Evolutionary conservation across 108 stramenopile genomes (phyloP), one percentile per base, ranked within the genome.

Genomic region (Skeletonema grethae): DNA sequence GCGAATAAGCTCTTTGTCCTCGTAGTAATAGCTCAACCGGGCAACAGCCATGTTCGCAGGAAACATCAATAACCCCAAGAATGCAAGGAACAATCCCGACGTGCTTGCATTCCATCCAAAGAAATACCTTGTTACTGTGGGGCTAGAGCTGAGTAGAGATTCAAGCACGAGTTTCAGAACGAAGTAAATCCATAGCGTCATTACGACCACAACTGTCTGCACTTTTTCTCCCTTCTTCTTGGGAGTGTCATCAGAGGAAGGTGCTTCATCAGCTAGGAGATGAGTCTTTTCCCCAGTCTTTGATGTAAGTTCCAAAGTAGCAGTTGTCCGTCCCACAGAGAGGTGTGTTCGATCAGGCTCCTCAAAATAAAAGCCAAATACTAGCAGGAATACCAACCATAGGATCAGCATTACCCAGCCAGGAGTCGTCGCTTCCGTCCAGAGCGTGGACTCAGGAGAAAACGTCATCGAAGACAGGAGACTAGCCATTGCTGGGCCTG

Each of bases 401-500:
- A 84, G 43, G 0, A 69, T 30, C 45, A 82, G 61, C 95, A 96
- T 96, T 50, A 93, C 45, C 74, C 79, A 93, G 8, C 91, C 87
- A 25, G 91, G 87, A 22, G 88, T 84, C 57, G 77, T 96, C 67
- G 83, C 85, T 20, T 75, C 77, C 16, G 66, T 75, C 63, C 53
- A 79, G 5, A 68, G 50, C 16, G 29, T 46, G 0, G 38, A 61
- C 32, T 61, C 60, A 9, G 60, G 28, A 64, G 30, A 30, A 63
- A 35, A 41, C 59, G 62, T 61, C 16, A 87, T n/a, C 18, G 65
- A 43, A 29, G 63, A 66, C 65, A 89, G 76, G 18, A 89, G 32
- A 34, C 77, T 75, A 0, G 93, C 90, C 45, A 95, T 28, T 18
- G 82, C 87, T 30, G 95, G 95, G 32, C 95, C 95, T 16, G 81